A percentile compares a stretch with the other conserved stretches of the same genome.
phyloP scores from a whole-genome alignment of 176 grass and related monocot genomes.

The Cenchrus purpureus region DNA sequence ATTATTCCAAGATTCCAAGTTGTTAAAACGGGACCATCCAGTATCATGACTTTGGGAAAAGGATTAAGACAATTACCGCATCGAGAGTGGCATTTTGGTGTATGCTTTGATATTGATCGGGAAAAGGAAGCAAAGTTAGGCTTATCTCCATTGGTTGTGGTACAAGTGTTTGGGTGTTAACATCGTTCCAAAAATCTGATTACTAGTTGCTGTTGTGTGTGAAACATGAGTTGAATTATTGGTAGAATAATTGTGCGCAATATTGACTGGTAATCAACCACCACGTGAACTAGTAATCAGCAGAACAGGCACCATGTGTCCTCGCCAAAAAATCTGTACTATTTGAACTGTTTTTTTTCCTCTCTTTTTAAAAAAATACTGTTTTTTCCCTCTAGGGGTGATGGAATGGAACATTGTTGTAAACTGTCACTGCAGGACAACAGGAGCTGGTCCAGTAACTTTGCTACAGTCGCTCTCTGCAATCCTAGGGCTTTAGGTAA shows the following conservation, averaged over 20 bases:
- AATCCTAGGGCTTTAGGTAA: constrained; percentile 24
- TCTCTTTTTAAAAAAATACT: too few species aligned
- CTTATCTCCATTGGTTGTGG: constrained; percentile 47
- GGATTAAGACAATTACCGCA: constrained; percentile 49
- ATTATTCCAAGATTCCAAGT: constrained; percentile 45
- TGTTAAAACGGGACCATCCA: constrained; percentile 47
- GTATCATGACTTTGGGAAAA: constrained; percentile 40
- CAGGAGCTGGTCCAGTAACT: constrained; percentile 11
- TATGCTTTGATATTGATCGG: constrained; percentile 26
- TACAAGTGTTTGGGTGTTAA: constrained; percentile 55
- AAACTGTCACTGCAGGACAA: constrained; percentile 10
- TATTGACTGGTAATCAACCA: constrained; percentile 40
- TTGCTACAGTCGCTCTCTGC: neutral
- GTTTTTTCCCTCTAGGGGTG: neutral
- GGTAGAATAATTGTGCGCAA: constrained; percentile 2
- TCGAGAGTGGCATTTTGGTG: constrained; percentile 32
- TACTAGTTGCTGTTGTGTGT: constrained; percentile 34
- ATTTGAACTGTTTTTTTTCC: neutral
- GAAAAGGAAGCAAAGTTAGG: constrained; percentile 47
- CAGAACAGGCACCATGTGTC: constrained; percentile 34
- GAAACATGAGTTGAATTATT: constrained; percentile 51
- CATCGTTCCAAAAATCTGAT: constrained; percentile 35
- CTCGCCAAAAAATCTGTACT: neutral
- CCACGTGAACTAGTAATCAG: neutral
- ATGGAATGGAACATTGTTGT: constrained; percentile 30